Percentiles rank a stretch among this genome's conserved stretches.
Conservation (phyloP, 2,329 filamentous ascomycete genomes). For the Orbilia brochopaga region DNA sequence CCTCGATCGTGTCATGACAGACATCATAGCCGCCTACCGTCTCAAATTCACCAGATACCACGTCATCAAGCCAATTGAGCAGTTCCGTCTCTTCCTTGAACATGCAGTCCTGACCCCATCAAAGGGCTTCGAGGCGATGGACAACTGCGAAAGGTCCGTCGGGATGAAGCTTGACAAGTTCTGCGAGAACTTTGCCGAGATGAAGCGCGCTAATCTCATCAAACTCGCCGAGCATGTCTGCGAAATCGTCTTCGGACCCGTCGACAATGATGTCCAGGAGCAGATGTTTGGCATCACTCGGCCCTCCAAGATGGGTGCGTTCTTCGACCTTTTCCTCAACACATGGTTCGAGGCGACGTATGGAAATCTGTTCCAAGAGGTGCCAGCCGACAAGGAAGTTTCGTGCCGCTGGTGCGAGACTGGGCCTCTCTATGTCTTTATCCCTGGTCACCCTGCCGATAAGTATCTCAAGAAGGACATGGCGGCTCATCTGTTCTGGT, state of each 20-base stretch:
- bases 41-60: not conserved
- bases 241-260: not conserved
- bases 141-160: not conserved
- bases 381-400: not conserved
- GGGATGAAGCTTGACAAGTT: not conserved
- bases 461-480: not conserved
- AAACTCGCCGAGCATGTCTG: not conserved
- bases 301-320: not conserved
- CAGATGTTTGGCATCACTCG: not conserved
- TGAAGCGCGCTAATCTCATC: not conserved
- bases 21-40: not conserved
- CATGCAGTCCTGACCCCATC: not conserved
- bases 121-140: not conserved
- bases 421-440: not conserved
- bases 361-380: not conserved
- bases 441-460: not conserved
- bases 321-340: not conserved
- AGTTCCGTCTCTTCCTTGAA: not conserved
- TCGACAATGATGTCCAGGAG: not conserved
- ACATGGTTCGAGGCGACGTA: not conserved
- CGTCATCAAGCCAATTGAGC: not conserved
- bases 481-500: slow-evolving; percentile 5
- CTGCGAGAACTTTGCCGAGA: not conserved
- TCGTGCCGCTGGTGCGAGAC: not conserved
- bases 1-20: not conserved